Base-by-base conservation (phyloP, 148 eudicot species). In the Chenopodium quinoa region DNA sequence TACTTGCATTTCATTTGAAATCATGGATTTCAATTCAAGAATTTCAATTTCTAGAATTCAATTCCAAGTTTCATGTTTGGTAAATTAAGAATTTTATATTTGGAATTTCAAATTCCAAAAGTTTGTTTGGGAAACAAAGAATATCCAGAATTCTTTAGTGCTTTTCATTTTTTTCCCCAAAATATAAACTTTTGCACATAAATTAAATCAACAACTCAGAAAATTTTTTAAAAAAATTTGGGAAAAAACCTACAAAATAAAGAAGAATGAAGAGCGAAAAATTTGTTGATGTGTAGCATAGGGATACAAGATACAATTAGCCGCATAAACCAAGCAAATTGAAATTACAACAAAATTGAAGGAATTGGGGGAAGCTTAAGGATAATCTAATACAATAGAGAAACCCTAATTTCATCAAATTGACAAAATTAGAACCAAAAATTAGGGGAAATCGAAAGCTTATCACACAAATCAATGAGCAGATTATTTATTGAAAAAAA, bases 211-310 rank as follows among this genome's bases (percentile, higher is more conserved):
- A 78, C 81, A 50, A 78, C 81, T 73, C 81, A 52, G 9, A 68
- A n/a, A 82, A 67, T 60, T 66, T 32, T 1, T 1, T 70, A 80
- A 70, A 12, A 11, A 70, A 66, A 66, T 1, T 1, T 32, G 67
- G 7, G 27, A 81, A 72, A 78, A 40, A 85, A 73, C 13, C 75
- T 73, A 85, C 32, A 29, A 66, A 73, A 78, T 54, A 67, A 84
- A 80, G 23, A 70, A 76, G 78, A 65, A 77, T 22, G 78, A 69
- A 52, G 44, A 74, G 64, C 44, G 63, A 64, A 12, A 82, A 75
- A 75, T 82, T 82, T 70, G 82, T 85, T 82, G 82, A 73, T 82
- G 85, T 82, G 58, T 81, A 82, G 80, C 79, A 75, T 75, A 69
- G 71, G 72, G 82, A 78, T 82, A 85, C 80, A 82, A 52, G 60